Evolutionary conservation across 1,284 basidiomycete genomes (phyloP), one percentile per base, ranked within the genome.

Genomic region (Erythrobasidium hasegawianum): DNA sequence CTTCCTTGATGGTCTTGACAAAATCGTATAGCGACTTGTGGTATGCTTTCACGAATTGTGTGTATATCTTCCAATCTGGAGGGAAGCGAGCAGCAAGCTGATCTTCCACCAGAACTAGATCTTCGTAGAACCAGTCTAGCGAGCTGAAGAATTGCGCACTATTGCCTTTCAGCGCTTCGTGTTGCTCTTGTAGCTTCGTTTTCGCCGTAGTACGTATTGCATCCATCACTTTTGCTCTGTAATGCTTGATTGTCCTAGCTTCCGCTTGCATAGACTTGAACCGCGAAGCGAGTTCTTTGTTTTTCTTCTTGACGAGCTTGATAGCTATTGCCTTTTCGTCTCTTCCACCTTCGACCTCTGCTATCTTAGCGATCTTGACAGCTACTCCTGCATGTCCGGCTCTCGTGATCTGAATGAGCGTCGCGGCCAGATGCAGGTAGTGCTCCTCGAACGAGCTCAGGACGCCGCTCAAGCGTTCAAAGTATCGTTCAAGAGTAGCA

Each of bases 281-380:
- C 77, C 90, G 90, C 18, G 90, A 87, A 0, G 92, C 87, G 11
- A 90, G 87, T 72, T 93, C 91, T 75, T 88, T 82, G 73, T 89
- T 91, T 1, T 89, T 88, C 75, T 93, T 94, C 78, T 95, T 96
- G 59, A 97, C 89, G 8, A 97, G 86, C 59, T 89, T 85, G 76
- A 98, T 90, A 14, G 90, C 93, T 49, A 94, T 86, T 22, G 94
- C 87, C 82, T 95, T 96, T 78, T 98, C 91, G 75, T 98, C 96
- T 76, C 93, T 90, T 71, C 84, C 84, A 3, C 88, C 90, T 77
- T 98, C 96, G 22, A 91, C 83, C 76, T 98, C 94, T 41, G 91
- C 87, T 67, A 98, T 90, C 81, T 97, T 97, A 75, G 94, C 80
- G 59, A 98, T 79, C 73, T 89, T 88, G 57, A 98, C 92, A 10